Base-by-base conservation (phyloP, 495 filamentous ascomycete genomes). In the Lepidopterella palustris region DNA sequence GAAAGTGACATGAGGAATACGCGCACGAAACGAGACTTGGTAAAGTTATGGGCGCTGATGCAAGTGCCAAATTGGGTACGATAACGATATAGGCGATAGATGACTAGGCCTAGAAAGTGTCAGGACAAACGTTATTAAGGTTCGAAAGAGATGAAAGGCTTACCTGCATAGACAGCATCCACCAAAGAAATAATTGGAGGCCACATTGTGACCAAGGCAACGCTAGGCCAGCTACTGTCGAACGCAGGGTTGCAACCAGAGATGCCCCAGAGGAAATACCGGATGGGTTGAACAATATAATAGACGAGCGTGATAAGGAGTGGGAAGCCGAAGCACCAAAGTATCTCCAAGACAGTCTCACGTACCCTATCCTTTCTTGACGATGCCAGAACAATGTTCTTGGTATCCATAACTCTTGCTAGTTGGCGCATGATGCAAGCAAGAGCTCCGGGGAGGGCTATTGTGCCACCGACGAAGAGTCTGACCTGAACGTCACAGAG, bases 401-500 rank as follows among this genome's bases (percentile, higher is more conserved):
- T 77, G 18, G 89, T 85, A 65, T 93, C 86, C 65, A 89, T 74
- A 23, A 84, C 82, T 32, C 67, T 67, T 32, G 89, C 86, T 9
- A 98, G 79, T 45, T 80, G 80, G n/a, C 84, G 82, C 70, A 95
- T 86, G 61, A 96, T 87, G 57, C 83, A 81, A 3, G 78, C 77
- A 63, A 82, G 74, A 63, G 76, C 68, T 26, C 80, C 81, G n/a
- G 89, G 78, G 18, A 83, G 75, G 24, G 80, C 87, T n/a, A 88
- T 77, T 55, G 80, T 81, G 45, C 78, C 72, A 5, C 82, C 85
- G 51, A 85, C 78, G 57, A 85, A 73, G 35, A 91, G 50, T 66
- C 90, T 90, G 52, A 82, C 78, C 70, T 95, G 80, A 25, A 97
- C 69, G 72, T 98, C 93, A 68, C 93, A 98, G 59, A 91, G 82